Percentiles rank a stretch among this genome's conserved stretches.
Conservation (phyloP, 257 asterid species). For the Nicotiana knightiana region DNA sequence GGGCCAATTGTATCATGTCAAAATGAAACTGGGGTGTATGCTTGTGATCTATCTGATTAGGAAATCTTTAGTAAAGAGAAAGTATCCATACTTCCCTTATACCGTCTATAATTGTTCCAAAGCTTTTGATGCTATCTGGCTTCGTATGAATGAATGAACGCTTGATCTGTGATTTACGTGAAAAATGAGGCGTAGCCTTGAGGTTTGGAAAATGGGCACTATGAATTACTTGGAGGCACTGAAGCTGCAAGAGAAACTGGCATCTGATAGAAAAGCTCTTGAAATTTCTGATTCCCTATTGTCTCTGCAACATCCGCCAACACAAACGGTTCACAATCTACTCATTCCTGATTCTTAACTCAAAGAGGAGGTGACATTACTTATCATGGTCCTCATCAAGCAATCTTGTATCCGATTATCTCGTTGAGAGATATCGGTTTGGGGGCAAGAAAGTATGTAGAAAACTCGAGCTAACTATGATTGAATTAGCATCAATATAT, state of each 20-base stretch:
- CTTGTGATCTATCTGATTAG: no score
- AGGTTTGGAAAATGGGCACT: conserved; percentile 59
- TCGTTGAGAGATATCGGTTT: conserved; percentile 48
- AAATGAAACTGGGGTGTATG: no score
- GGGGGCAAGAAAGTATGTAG: conserved; percentile 68
- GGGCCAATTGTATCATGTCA: no score
- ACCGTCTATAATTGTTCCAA: not conserved
- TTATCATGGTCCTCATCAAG: conserved; percentile 74
- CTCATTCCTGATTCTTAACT: conserved; percentile 50
- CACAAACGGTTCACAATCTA: conserved; percentile 48
- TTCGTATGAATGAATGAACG: no score
- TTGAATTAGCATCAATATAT: conserved; percentile 49
- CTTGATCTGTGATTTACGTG: not conserved
- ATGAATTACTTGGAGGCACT: conserved; percentile 50
- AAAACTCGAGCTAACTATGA: conserved; percentile 61
- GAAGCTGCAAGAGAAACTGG: conserved; percentile 54
- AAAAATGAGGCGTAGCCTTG: conserved; percentile 32
- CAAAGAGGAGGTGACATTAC: conserved; percentile 80
- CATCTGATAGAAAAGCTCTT: conserved; percentile 41
- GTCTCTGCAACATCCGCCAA: conserved; percentile 67
- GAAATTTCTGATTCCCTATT: conserved; percentile 41
- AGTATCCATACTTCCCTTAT: no score
- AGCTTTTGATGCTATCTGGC: not conserved
- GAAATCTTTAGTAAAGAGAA: no score
- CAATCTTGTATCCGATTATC: conserved; percentile 56